phyloP scores from a whole-genome alignment of 768 basidiomycete species.

The Serendipita sp. region DNA sequence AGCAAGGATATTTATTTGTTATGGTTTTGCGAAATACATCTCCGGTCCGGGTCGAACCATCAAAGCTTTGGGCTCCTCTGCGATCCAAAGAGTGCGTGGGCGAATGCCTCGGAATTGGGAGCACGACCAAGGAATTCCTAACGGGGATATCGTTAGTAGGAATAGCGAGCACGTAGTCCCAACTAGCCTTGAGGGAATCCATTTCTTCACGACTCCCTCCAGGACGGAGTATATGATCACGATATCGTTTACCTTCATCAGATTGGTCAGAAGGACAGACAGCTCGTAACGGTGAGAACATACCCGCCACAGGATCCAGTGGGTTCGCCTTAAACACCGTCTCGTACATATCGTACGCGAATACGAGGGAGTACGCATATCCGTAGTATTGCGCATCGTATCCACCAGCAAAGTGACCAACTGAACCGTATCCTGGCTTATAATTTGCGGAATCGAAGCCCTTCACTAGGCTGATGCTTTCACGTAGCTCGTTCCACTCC shows the following conservation, averaged over 20 bases:
- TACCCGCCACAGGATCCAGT: constrained; percentile 42
- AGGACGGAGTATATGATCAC: constrained; percentile 54
- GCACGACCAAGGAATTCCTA: constrained; percentile 65
- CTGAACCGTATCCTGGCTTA: constrained; percentile 44
- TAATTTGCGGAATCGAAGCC: constrained; percentile 30
- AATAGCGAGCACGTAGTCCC: neutral
- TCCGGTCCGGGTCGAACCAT: neutral
- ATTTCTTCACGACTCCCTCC: constrained; percentile 70
- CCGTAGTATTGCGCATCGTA: constrained; percentile 15
- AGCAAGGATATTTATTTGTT: too few species aligned
- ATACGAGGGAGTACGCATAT: constrained; percentile 54
- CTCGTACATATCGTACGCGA: constrained; percentile 42
- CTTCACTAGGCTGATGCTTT: constrained; percentile 54
- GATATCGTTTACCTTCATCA: constrained; percentile 37
- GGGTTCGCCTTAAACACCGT: constrained; percentile 74
- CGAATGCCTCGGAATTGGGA: constrained; percentile 61
- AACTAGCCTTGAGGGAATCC: constrained; percentile 52
- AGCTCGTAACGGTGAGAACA: neutral
- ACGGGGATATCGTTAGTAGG: neutral
- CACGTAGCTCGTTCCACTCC: constrained; percentile 60
- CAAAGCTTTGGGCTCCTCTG: neutral
- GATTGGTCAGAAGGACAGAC: neutral
- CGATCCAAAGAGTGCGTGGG: constrained; percentile 43
- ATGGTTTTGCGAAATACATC: neutral
- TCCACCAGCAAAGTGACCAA: constrained; percentile 54